Percentiles rank a stretch among this genome's conserved stretches.
phyloP scores from a whole-genome alignment of 2,329 filamentous ascomycete genomes.

The Pleomassaria siparia region DNA sequence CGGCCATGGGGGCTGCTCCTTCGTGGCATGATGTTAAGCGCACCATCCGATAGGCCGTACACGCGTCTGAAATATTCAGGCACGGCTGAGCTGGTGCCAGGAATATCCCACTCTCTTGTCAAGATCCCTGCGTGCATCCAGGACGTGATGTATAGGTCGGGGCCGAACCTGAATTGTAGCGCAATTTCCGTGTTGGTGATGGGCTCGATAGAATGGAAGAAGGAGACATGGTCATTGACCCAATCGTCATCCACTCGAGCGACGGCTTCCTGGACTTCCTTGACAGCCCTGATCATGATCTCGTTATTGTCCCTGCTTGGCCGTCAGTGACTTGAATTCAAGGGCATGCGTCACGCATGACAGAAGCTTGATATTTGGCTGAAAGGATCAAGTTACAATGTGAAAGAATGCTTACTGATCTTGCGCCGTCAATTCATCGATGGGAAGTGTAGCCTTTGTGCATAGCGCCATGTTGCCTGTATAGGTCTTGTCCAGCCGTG shows the following conservation, averaged over 20 bases:
- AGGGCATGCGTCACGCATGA: too few relatives aligned
- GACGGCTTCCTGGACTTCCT: conserved; percentile 30
- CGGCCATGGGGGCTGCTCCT: conserved; percentile 23
- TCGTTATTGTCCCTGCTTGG: conserved; percentile 30
- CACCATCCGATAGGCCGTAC: conserved; percentile 33
- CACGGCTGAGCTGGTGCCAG: conserved; percentile 29
- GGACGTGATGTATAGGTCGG: conserved; percentile 39
- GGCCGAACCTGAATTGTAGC: conserved; percentile 30
- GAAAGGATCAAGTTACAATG: neutral
- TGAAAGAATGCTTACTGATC: conserved; percentile 29
- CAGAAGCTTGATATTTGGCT: neutral
- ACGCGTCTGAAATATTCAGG: conserved; percentile 38
- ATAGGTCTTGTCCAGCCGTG: conserved; percentile 25
- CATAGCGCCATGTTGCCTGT: conserved; percentile 39
- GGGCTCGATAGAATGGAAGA: conserved; percentile 30
- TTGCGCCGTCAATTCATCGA: conserved; percentile 28
- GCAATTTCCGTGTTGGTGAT: conserved; percentile 35
- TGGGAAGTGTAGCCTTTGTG: conserved; percentile 27
- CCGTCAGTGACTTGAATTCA: neutral
- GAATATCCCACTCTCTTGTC: conserved; percentile 33
- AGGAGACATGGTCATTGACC: conserved; percentile 30
- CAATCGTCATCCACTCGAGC: conserved; percentile 33
- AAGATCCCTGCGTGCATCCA: conserved; percentile 40
- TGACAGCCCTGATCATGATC: conserved; percentile 32
- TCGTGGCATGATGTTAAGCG: conserved; percentile 39